Percentiles rank a stretch among this genome's conserved stretches.
phyloP scores from a whole-genome alignment of 441 rosid genomes.

The Biscutella auriculata region DNA sequence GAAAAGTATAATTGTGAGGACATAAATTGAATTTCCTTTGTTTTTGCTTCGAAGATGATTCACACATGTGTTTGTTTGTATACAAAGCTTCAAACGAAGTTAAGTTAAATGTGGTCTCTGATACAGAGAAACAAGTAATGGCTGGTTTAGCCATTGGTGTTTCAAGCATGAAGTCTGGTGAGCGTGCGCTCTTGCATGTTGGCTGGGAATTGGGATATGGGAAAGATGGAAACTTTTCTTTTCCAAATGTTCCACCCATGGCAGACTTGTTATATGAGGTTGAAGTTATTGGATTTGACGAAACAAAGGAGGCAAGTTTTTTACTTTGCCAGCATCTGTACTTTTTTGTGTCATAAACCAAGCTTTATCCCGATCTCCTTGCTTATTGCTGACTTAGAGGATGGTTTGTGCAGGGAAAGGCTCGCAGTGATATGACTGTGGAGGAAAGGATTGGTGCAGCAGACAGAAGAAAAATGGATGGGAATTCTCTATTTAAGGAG shows the following conservation, averaged over 20 bases:
- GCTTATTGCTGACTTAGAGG: slow-evolving; percentile 1
- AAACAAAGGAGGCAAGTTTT: slow-evolving; percentile 71
- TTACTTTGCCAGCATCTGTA: neutral
- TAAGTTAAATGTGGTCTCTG: slow-evolving; percentile 9
- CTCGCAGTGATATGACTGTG: slow-evolving; percentile 88
- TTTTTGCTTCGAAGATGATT: neutral
- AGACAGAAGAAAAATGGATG: slow-evolving; percentile 88
- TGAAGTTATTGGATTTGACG: slow-evolving; percentile 88
- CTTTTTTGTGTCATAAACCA: neutral
- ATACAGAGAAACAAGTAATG: slow-evolving; percentile 79
- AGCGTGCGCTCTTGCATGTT: slow-evolving; percentile 63
- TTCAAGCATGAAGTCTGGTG: slow-evolving; percentile 81
- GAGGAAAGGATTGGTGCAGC: slow-evolving; percentile 95
- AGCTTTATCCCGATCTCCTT: neutral
- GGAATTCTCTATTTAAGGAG: slow-evolving; percentile 67
- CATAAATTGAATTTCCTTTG: neutral
- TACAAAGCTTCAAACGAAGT: neutral
- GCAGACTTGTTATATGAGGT: slow-evolving; percentile 78
- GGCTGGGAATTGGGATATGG: slow-evolving; percentile 94
- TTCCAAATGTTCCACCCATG: slow-evolving; percentile 91
- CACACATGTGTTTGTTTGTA: neutral
- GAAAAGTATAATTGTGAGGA: neutral
- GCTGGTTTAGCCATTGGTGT: slow-evolving; percentile 83
- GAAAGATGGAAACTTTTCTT: slow-evolving; percentile 84
- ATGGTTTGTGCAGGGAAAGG: slow-evolving; percentile 53